Base-by-base conservation (phyloP, 2,329 filamentous ascomycete species). In the Aspergillus versicolor region DNA sequence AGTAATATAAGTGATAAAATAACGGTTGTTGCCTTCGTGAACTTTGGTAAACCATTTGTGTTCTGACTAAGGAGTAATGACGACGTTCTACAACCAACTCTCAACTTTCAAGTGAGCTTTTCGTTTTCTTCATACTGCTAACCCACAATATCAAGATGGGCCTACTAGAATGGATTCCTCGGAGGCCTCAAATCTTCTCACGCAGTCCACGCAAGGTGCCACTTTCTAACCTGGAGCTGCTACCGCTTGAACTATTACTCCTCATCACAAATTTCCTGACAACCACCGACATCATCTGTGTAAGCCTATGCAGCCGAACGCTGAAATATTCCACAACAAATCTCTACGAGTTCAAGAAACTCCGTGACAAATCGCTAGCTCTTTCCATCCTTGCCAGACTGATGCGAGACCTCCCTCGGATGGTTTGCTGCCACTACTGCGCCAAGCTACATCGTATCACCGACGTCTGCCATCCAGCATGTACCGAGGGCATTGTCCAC, bases 221-320 rank as follows among this genome's bases (percentile, higher is more conserved):
- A 37, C 27, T 40, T 4, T 49, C 44, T 3, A n/a, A 3, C 21
- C 21, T 57, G 8, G 54, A 57, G 34, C 9, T 5, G 13, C 51
- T 58, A 4, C 50, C 50, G 12, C 40, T 34, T 24, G 50, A 54
- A 34, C 56, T 58, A 5, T 13, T 58, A 5, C 32, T 54, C 3
- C 41, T 38, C 45, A 50, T 54, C 7, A 21, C 41, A 19, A 40
- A 53, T n/a, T 58, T 46, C n/a, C 50, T 58, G 7, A n/a, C 11
- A 24, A 44, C 2, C 2, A 4, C 40, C 11, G 50, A 58, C 24
- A 46, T 40, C n/a, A 21, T 50, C 51, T 50, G 50, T 19, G 43
- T 58, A 15, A 46, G 30, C 8, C 40, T 50, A 5, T 54, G 51
- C 50, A 58, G 56, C 38, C 51, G 49, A 42, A 42, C 13, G 8